phyloP scores from a whole-genome alignment of 73 alveolate species.

The Paramecium tetraurelia region DNA sequence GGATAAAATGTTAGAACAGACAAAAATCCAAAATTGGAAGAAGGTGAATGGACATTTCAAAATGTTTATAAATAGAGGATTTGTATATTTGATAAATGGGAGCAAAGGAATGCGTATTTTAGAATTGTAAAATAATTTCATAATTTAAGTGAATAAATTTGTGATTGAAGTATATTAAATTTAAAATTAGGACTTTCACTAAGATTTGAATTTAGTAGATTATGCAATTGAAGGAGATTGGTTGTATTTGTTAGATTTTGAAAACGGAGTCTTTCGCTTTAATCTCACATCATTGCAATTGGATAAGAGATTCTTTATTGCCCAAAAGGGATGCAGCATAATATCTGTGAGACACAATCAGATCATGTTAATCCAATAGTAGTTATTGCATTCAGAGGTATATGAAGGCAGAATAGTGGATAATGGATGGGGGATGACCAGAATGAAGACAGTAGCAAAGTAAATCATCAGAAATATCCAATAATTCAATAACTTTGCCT shows the following conservation, averaged over 20 bases:
- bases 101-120: not conserved
- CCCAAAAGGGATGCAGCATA: not conserved
- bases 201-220: not conserved
- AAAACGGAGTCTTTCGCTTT: not conserved
- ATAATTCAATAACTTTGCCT: not conserved
- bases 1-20: not conserved
- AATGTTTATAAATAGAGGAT: not conserved
- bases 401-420: not conserved
- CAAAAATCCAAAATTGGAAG: not conserved
- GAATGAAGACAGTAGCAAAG: not conserved
- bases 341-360: not conserved
- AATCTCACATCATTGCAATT: not conserved
- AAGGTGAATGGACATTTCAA: not conserved
- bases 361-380: not conserved
- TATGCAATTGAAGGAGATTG: not conserved
- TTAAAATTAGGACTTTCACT: not conserved
- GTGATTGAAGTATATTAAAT: not conserved
- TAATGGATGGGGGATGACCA: not conserved
- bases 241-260: not conserved
- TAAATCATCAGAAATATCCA: not conserved
- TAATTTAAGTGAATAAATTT: not conserved
- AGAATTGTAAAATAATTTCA: not conserved
- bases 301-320: not conserved
- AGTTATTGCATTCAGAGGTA: not conserved
- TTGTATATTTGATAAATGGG: not conserved